Evolutionary conservation across 75 land plant species (phyloP).

Genomic region (Picea glauca): DNA sequence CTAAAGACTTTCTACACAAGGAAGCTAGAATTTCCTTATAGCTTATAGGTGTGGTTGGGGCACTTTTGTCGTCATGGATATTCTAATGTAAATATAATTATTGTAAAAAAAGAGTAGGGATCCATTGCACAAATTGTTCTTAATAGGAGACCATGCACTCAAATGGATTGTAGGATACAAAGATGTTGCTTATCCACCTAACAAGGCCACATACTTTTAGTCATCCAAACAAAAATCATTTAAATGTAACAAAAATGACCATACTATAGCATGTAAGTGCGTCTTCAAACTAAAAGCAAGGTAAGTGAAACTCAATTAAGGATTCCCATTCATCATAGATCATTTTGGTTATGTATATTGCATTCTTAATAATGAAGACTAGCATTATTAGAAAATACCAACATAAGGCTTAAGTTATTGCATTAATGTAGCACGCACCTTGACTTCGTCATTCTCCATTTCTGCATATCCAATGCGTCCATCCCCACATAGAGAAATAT

Average conservation of each 20-base stretch:
- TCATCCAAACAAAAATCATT: neutral
- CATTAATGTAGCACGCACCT: constrained; percentile 6
- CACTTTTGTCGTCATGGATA: neutral
- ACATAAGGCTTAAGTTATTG: too few species aligned
- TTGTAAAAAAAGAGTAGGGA: neutral
- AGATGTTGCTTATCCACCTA: neutral
- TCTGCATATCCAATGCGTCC: constrained; percentile 35
- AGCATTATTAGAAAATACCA: neutral
- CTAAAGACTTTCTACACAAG: neutral
- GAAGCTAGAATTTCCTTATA: neutral
- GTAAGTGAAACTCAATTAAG: neutral
- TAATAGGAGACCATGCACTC: neutral
- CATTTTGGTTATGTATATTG: neutral
- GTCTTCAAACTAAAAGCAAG: neutral
- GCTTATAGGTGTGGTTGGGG: neutral
- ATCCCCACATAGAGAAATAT: constrained; percentile 45
- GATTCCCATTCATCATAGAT: neutral
- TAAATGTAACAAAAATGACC: neutral
- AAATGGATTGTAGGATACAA: neutral
- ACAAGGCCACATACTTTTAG: neutral
- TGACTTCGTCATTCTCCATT: constrained; percentile 20
- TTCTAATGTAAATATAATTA: neutral
- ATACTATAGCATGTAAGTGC: neutral
- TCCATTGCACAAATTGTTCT: neutral
- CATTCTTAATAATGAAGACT: neutral